Evolutionary conservation across 345 rosid species (phyloP).

Genomic region (Acer campestre): DNA sequence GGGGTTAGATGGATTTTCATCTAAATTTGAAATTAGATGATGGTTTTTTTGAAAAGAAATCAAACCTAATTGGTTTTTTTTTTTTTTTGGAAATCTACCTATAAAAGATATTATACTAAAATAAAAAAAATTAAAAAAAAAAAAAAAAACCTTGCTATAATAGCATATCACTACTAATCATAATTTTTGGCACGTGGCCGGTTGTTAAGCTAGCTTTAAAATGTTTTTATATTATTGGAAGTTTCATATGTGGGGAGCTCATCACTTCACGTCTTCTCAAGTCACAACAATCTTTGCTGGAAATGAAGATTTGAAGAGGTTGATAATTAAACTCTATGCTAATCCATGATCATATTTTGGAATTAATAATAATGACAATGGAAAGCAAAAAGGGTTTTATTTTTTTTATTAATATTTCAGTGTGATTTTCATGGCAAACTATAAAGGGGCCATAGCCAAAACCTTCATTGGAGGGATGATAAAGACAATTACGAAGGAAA

Average conservation of each 20-base stretch:
- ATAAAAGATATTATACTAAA: too few species aligned
- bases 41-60: too few species aligned
- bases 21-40: too few species aligned
- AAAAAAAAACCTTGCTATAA: slow-evolving; percentile 4
- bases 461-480: background rate
- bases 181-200: slow-evolving; percentile 24
- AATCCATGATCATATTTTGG: slow-evolving; percentile 11
- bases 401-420: background rate
- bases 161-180: slow-evolving; percentile 21
- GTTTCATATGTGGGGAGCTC: slow-evolving; percentile 23
- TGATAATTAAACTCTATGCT: background rate
- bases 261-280: background rate
- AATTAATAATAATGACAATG: slow-evolving; percentile 19
- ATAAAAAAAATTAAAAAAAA: slow-evolving; percentile 7
- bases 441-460: background rate
- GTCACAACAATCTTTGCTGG: background rate
- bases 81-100: too few species aligned
- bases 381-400: slow-evolving; percentile 14
- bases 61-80: too few species aligned
- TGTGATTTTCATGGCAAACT: background rate
- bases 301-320: background rate
- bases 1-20: too few species aligned
- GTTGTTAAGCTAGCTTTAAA: slow-evolving; percentile 11
- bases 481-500: slow-evolving; percentile 15
- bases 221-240: slow-evolving; percentile 16